A percentile compares a stretch with the other conserved stretches of the same genome.
Conservation (phyloP, 805 yeast species). For the Wickerhamiella cacticola region DNA sequence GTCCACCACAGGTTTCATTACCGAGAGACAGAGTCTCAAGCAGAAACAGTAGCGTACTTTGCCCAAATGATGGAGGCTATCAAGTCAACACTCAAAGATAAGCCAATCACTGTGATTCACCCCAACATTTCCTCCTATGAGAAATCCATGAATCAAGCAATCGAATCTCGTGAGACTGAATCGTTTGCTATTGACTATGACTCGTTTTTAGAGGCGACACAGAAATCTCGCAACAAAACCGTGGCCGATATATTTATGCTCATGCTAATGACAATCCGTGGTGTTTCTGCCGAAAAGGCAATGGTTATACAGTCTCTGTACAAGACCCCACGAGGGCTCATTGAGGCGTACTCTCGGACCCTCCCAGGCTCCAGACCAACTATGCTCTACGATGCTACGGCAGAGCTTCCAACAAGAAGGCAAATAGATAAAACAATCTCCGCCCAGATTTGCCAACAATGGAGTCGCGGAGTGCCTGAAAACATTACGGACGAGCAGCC, state of each 20-base stretch:
- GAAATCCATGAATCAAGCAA: constrained; percentile 32
- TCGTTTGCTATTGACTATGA: constrained; percentile 29
- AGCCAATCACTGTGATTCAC: constrained; percentile 34
- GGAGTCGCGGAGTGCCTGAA: neutral
- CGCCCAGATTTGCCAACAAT: neutral
- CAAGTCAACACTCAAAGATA: constrained; percentile 30
- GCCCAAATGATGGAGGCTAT: constrained; percentile 39
- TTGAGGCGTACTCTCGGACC: constrained; percentile 34
- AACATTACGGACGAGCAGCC: neutral
- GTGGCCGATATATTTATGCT: constrained; percentile 62
- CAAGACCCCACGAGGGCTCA: constrained; percentile 56
- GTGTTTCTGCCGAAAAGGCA: constrained; percentile 80
- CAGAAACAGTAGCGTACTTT: constrained; percentile 58
- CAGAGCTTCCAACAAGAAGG: neutral
- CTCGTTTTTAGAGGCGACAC: constrained; percentile 53
- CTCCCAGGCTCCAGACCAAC: constrained; percentile 18
- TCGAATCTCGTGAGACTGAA: constrained; percentile 26
- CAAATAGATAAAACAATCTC: neutral
- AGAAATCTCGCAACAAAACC: constrained; percentile 58
- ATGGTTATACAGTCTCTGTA: constrained; percentile 55
- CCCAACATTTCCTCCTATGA: constrained; percentile 39
- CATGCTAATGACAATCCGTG: constrained; percentile 69
- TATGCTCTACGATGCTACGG: constrained; percentile 5
- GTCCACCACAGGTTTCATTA: constrained; percentile 55
- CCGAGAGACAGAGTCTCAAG: constrained; percentile 55